phyloP scores from a whole-genome alignment of 208 protist genomes.

The Acanthamoeba healyi region DNA sequence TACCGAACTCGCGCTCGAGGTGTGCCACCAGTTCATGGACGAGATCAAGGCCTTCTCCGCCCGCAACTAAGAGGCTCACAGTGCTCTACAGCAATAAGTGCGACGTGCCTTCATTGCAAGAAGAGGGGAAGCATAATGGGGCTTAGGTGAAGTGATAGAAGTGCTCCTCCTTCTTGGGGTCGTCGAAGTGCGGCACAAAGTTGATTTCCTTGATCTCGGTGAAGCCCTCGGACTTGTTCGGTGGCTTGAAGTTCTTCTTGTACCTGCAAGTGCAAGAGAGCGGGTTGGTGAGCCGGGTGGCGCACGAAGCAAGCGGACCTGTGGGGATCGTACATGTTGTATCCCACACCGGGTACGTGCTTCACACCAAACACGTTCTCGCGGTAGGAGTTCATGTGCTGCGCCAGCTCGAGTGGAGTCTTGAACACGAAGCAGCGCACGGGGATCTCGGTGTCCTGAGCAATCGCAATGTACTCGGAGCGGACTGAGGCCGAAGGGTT shows the following conservation, averaged over 20 bases:
- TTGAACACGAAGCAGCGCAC: constrained; percentile 70
- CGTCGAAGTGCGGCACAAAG: constrained; percentile 73
- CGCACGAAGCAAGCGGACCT: not conserved
- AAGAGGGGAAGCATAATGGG: too few relatives aligned
- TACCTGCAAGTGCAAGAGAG: not conserved
- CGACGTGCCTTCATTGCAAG: not conserved
- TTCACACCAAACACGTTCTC: constrained; percentile 18
- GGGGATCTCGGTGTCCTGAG: constrained; percentile 12
- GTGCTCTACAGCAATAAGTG: too few relatives aligned
- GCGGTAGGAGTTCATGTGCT: constrained; percentile 74
- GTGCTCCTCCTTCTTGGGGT: constrained; percentile 54
- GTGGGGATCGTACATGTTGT: constrained; percentile 2
- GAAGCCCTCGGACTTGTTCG: constrained; percentile 51
- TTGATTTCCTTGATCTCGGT: constrained; percentile 77
- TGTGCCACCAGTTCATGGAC: constrained; percentile 78
- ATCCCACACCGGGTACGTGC: constrained; percentile 67
- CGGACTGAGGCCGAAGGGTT: constrained; percentile 49
- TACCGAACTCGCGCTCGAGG: not conserved
- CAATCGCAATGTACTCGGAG: constrained; percentile 74
- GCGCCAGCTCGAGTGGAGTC: constrained; percentile 45
- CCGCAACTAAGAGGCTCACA: not conserved
- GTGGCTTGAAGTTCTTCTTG: constrained; percentile 74
- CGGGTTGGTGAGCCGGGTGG: not conserved
- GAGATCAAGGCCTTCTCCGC: constrained; percentile 72
- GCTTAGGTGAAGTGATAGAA: constrained; percentile 73